Percentiles rank a stretch among this genome's conserved stretches.
Conservation (phyloP, 768 basidiomycete genomes). For the Suillus clintonianus region DNA sequence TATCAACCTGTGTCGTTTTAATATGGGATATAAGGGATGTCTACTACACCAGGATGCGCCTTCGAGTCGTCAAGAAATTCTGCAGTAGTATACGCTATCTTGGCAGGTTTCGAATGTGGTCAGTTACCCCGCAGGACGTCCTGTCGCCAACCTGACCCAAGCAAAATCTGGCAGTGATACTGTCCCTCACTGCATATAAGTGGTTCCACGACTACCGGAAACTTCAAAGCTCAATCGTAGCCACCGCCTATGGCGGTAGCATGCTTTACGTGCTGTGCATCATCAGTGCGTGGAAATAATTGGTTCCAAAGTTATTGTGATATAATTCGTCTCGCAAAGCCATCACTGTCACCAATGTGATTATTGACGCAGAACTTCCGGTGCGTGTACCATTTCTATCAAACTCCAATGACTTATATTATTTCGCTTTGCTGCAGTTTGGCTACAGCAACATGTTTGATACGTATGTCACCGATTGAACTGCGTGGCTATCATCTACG, state of each 20-base stretch:
- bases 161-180: not conserved
- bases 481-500: not conserved
- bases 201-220: not conserved
- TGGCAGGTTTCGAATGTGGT: not conserved
- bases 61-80: not conserved
- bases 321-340: conserved; percentile 8
- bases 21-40: not conserved
- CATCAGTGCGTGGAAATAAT: conserved; percentile 5
- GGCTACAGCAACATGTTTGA: not conserved
- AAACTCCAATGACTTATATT: not conserved
- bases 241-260: conserved; percentile 12
- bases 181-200: conserved; percentile 1
- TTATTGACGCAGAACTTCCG: conserved; percentile 7
- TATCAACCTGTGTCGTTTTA: not conserved
- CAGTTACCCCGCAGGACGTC: not conserved
- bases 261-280: conserved; percentile 19
- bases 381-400: not conserved
- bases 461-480: not conserved
- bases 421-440: not conserved
- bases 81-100: not conserved
- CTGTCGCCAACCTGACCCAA: not conserved
- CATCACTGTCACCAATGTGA: conserved; percentile 12
- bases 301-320: not conserved
- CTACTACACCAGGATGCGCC: not conserved
- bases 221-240: conserved; percentile 9